Evolutionary conservation across 208 protist genomes (phyloP).

Genomic region (Leishmania amazonensis): DNA sequence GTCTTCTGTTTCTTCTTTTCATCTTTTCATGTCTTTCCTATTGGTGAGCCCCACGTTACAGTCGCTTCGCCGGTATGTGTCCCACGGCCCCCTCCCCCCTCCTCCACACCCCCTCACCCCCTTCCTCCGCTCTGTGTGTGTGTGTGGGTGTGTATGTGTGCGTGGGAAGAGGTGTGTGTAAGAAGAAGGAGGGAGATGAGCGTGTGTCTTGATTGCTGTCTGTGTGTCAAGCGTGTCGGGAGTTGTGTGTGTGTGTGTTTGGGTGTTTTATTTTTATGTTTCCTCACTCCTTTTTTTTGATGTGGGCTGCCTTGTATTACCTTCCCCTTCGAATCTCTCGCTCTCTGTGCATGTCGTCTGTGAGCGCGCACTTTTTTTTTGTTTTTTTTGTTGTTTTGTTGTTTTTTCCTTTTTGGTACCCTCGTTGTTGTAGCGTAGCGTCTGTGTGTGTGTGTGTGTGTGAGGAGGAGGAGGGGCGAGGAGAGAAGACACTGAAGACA

Average conservation of each 20-base stretch:
- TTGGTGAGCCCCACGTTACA: background rate
- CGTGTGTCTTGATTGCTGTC: background rate
- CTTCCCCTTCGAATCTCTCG: no score
- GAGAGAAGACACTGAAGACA: background rate
- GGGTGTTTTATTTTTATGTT: background rate
- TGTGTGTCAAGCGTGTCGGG: background rate
- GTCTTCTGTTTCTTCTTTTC: background rate
- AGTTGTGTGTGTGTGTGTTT: no score
- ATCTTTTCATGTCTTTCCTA: constrained; percentile 13
- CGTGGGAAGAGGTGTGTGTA: background rate
- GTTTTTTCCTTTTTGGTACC: background rate
- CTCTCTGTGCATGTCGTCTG: background rate
- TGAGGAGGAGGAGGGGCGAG: background rate
- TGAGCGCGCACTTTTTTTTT: background rate
- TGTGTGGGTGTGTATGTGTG: background rate
- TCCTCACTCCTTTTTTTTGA: background rate
- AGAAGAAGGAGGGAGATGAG: background rate
- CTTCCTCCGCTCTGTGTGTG: background rate
- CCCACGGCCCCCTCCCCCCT: background rate
- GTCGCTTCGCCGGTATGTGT: background rate
- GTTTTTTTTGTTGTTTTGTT: background rate
- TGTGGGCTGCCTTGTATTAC: no score
- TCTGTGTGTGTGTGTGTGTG: background rate
- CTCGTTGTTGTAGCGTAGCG: background rate
- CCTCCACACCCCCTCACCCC: background rate